phyloP scores from a whole-genome alignment of 2,329 filamentous ascomycete species.

The Verruconis gallopava region DNA sequence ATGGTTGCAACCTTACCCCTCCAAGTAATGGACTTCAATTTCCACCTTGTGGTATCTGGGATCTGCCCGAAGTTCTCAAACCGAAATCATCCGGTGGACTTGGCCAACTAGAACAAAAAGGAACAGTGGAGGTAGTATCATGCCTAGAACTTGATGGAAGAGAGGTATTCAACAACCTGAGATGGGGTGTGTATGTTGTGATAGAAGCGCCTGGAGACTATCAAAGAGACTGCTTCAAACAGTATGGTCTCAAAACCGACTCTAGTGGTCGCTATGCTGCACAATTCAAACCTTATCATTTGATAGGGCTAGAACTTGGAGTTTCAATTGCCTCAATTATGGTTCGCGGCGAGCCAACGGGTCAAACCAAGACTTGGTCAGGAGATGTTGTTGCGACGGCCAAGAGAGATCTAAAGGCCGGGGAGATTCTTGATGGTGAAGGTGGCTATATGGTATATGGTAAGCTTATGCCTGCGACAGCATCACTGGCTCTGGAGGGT shows the following conservation, averaged over 20 bases:
- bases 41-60: conserved; percentile 31
- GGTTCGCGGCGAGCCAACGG: conserved; percentile 33
- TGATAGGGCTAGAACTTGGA: conserved; percentile 35
- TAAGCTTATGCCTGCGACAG: conserved; percentile 28
- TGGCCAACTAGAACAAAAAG: conserved; percentile 29
- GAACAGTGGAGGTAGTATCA: conserved; percentile 34
- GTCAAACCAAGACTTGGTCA: conserved; percentile 30
- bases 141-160: conserved; percentile 32
- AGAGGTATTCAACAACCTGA: conserved; percentile 28
- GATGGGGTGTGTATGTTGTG: conserved; percentile 35
- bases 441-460: conserved; percentile 35
- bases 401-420: conserved; percentile 32
- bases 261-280: conserved; percentile 29
- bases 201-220: conserved; percentile 31
- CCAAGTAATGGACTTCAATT: conserved; percentile 30
- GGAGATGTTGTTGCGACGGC: conserved; percentile 36
- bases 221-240: conserved; percentile 31
- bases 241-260: conserved; percentile 34
- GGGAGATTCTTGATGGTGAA: conserved; percentile 33
- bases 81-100: conserved; percentile 27
- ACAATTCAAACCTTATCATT: conserved; percentile 35
- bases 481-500: conserved; percentile 29
- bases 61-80: conserved; percentile 29
- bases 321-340: conserved; percentile 32
- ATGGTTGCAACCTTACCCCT: conserved; percentile 30